phyloP scores from a whole-genome alignment of 2,329 filamentous ascomycete species.

The Ceratocystis lukuohia region DNA sequence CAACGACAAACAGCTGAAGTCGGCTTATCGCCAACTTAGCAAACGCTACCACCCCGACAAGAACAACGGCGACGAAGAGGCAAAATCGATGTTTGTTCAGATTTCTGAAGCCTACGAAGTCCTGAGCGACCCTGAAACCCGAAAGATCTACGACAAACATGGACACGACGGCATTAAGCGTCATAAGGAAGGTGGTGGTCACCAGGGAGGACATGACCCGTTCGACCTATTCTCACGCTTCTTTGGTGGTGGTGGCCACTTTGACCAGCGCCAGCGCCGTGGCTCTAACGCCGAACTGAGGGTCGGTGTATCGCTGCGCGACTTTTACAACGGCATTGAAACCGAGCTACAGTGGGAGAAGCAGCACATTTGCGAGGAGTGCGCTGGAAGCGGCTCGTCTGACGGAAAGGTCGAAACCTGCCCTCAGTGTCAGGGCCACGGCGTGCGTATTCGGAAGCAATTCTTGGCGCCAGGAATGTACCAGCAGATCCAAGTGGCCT shows the following conservation, averaged over 20 bases:
- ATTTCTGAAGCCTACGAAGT: constrained; percentile 93
- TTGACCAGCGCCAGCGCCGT: constrained; percentile 61
- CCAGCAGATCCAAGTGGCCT: constrained; percentile 88
- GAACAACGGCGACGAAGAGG: constrained; percentile 72
- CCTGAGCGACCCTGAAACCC: constrained; percentile 63
- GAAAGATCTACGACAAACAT: constrained; percentile 85
- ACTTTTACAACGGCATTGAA: constrained; percentile 83
- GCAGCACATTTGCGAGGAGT: constrained; percentile 86
- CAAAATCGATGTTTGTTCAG: constrained; percentile 82
- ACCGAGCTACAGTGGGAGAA: constrained; percentile 87
- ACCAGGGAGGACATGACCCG: constrained; percentile 59
- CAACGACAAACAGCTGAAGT: constrained; percentile 79
- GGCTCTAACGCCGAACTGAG: constrained; percentile 84
- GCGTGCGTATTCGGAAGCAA: constrained; percentile 76
- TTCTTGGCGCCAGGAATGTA: constrained; percentile 95
- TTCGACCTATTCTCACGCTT: constrained; percentile 95
- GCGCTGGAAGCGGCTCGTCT: constrained; percentile 70
- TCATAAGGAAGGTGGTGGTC: constrained; percentile 56
- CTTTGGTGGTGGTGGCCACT: constrained; percentile 85
- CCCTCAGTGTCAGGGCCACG: constrained; percentile 61
- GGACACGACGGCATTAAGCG: constrained; percentile 84
- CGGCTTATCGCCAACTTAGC: constrained; percentile 78
- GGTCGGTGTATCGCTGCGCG: constrained; percentile 62
- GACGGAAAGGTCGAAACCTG: constrained; percentile 79
- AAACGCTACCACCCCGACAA: constrained; percentile 98